These are phyloP conservation scores for Cymbopogon citratus DNA, from an alignment of 176 grass and related monocot species.

Conservation along the genomic window DNA sequence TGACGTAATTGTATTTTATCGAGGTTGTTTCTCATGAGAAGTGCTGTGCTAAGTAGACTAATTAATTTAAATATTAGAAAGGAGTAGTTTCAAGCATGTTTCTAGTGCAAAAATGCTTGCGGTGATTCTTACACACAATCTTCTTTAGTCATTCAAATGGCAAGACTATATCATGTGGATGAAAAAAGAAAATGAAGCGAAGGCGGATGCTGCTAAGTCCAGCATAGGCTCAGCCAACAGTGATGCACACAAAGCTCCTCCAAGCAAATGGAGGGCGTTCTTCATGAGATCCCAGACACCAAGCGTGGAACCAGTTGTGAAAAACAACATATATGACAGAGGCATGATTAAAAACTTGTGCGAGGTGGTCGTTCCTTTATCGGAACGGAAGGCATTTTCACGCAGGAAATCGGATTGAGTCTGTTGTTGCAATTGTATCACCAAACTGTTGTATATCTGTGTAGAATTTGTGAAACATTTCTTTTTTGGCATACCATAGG, in stretches of 20 bases:
- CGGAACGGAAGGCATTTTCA: constrained; percentile 53
- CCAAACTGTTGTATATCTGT: constrained; percentile 36
- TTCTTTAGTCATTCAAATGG: constrained; percentile 91
- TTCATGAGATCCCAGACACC: constrained; percentile 37
- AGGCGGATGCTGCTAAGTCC: constrained; percentile 44
- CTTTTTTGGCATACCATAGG: background rate
- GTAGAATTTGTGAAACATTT: constrained; percentile 9
- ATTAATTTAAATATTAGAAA: background rate
- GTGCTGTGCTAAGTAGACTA: background rate
- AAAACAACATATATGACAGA: constrained; percentile 78
- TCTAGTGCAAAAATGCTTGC: background rate
- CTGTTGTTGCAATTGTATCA: constrained; percentile 22
- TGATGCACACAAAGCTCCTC: constrained; percentile 16
- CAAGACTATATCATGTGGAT: constrained; percentile 93
- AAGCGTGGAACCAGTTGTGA: constrained; percentile 46
- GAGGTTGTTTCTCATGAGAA: background rate
- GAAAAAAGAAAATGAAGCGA: constrained; percentile 68
- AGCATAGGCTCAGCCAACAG: constrained; percentile 29
- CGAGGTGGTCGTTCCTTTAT: constrained; percentile 77
- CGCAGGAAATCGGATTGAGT: constrained; percentile 49
- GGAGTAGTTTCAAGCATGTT: constrained; percentile 9
- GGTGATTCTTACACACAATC: background rate
- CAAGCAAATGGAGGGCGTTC: constrained; percentile 73
- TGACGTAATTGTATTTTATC: background rate
- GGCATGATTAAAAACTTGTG: constrained; percentile 67